These are phyloP conservation scores for Cardiospermum halicacabum DNA, from an alignment of 345 rosid species.

Conservation along the genomic window DNA sequence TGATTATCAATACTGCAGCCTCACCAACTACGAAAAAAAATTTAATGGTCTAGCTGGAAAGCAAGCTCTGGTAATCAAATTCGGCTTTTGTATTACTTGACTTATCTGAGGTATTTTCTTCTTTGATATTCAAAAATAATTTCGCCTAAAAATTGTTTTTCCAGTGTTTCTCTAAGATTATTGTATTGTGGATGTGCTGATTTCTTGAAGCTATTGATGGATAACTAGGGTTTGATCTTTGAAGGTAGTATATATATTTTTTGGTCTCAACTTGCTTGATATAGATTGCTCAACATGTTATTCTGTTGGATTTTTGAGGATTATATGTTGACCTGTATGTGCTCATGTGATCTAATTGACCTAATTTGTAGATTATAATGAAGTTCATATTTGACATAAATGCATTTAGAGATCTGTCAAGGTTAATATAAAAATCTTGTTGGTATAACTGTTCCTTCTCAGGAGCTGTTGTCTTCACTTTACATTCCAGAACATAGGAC, in stretches of 20 bases:
- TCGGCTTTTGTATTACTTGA: not conserved
- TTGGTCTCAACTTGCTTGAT: constrained; percentile 8
- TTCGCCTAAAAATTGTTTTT: not conserved
- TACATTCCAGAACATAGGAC: not conserved
- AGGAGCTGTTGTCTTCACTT: not conserved
- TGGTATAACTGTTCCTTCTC: not conserved
- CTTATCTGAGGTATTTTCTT: not conserved
- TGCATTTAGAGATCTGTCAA: not conserved
- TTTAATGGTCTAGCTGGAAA: not conserved
- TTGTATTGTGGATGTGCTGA: not conserved
- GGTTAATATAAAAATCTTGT: not conserved
- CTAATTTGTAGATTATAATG: too few species aligned
- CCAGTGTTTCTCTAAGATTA: not conserved
- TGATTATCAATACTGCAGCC: not conserved
- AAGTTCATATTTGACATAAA: not conserved
- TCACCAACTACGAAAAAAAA: not conserved
- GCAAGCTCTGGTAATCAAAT: not conserved
- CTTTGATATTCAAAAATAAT: not conserved
- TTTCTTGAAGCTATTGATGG: not conserved
- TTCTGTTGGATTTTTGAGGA: not conserved
- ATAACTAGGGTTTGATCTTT: not conserved
- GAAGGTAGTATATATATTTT: constrained; percentile 1
- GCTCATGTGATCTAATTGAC: not conserved
- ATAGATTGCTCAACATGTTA: not conserved
- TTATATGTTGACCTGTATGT: not conserved